Conservation (phyloP, 805 yeast species). For the Kazachstania kunashirensis region DNA sequence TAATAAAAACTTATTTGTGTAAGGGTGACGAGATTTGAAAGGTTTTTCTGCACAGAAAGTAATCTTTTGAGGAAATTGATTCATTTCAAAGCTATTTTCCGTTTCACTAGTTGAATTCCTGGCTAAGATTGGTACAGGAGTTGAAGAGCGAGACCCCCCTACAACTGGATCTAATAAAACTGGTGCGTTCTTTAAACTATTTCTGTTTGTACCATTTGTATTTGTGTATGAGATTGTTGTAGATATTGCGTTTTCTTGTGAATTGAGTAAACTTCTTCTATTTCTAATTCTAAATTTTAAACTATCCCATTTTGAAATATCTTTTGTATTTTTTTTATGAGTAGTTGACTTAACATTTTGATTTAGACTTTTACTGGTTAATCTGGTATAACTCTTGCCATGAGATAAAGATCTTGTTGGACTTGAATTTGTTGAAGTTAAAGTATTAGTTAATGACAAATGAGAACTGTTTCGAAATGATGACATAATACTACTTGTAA, state of each 20-base stretch:
- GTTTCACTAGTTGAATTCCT: background rate
- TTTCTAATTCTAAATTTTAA: constrained; percentile 11
- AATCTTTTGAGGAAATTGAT: background rate
- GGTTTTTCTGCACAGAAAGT: background rate
- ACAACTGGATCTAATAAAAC: too few species aligned
- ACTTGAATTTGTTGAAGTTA: background rate
- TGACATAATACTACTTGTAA: constrained; percentile 27
- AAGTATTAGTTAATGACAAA: constrained; percentile 10
- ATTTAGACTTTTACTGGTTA: too few species aligned
- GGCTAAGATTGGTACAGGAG: background rate
- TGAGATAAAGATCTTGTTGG: background rate
- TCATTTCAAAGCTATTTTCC: background rate
- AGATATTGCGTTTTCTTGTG: background rate
- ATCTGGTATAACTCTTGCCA: constrained; percentile 3
- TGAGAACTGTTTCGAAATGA: constrained; percentile 20
- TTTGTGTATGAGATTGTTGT: too few species aligned
- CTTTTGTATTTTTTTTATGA: too few species aligned
- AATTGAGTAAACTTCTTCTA: constrained; percentile 4
- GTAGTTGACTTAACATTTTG: too few species aligned
- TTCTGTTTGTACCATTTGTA: too few species aligned
- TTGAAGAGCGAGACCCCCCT: too few species aligned
- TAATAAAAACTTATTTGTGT: constrained; percentile 47
- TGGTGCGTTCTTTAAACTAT: too few species aligned
- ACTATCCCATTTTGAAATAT: constrained; percentile 12
- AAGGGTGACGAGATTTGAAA: constrained; percentile 39